Evolutionary conservation across 768 basidiomycete genomes (phyloP), one percentile per base, ranked within the genome.

Genomic region (Chiua virens): DNA sequence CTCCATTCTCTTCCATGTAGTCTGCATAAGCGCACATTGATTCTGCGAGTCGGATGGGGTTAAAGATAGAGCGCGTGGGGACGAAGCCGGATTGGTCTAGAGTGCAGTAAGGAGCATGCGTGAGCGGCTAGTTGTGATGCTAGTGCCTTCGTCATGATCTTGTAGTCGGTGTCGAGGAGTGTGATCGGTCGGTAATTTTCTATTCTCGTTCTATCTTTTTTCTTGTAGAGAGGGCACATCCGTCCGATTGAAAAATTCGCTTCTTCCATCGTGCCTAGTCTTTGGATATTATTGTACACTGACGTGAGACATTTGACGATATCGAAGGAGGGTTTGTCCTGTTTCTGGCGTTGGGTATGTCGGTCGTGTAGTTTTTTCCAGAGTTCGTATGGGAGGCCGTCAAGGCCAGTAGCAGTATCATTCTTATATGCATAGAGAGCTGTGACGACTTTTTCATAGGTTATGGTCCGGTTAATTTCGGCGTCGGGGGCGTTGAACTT

Each of bases 191-290:
- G 2, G 32, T 75, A 74, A 54, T 74, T 74, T 22, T 30, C 58
- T 23, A 74, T 71, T 1, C 66, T 49, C 0, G 45, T 46, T 5
- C 22, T 41, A 13, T 73, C 68, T 3, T 65, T 68, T 36, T 77
- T 78, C 28, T 78, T 78, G 49, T 71, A 78, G 1, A 78, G 45
- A 0, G 70, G 76, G 63, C 73, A 63, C 52, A 68, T 62, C 59
- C 61, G 61, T 0, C 75, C 74, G 9, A 62, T 39, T 0, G 68
- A 21, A 45, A 78, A 78, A 6, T 23, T 23, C 4, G 23, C 23
- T 6, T 23, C 23, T 6, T 23, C 23, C 3, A 23, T 0, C 36
- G 68, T 5, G 0, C 73, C 69, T 28, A 69, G 2, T 5, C 7
- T 3, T 49, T 67, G 45, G 1, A 75, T 73, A 34, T 73, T 61